Conservation (phyloP, 2,329 filamentous ascomycete genomes). For the Neofusicoccum laricinum region DNA sequence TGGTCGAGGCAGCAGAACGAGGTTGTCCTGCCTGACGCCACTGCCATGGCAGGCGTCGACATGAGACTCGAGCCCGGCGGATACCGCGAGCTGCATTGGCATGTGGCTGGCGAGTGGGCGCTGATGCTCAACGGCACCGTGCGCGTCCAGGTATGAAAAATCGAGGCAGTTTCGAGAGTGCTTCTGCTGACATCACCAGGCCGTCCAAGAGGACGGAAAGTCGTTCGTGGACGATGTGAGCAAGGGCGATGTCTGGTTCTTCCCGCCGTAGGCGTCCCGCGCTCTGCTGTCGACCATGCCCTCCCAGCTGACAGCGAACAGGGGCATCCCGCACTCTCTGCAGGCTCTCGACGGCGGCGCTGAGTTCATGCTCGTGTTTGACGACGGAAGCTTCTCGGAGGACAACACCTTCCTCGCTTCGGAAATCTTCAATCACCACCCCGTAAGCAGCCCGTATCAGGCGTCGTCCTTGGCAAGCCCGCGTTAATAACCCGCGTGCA, state of each 20-base stretch:
- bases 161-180: not conserved
- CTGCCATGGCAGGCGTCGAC: conserved; percentile 19
- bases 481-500: conserved; percentile 17
- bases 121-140: conserved; percentile 39
- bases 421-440: conserved; percentile 20
- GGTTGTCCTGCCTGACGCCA: conserved; percentile 45
- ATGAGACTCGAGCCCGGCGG: conserved; percentile 19
- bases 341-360: conserved; percentile 19
- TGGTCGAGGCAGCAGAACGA: conserved; percentile 57
- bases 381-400: conserved; percentile 21
- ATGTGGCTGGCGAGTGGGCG: conserved; percentile 39
- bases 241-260: conserved; percentile 22
- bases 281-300: not conserved
- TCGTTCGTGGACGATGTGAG: conserved; percentile 20
- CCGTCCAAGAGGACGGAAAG: conserved; percentile 19
- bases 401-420: conserved; percentile 20
- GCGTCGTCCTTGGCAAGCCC: not conserved
- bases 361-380: conserved; percentile 22
- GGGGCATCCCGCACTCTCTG: conserved; percentile 19
- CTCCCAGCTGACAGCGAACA: not conserved
- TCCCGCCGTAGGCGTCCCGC: conserved; percentile 16
- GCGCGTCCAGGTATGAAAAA: conserved; percentile 24
- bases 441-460: not conserved
- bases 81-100: conserved; percentile 27
- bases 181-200: not conserved